These are phyloP conservation scores for Epichloe typhina DNA, from an alignment of 2,329 filamentous ascomycete species.

Conservation along the genomic window DNA sequence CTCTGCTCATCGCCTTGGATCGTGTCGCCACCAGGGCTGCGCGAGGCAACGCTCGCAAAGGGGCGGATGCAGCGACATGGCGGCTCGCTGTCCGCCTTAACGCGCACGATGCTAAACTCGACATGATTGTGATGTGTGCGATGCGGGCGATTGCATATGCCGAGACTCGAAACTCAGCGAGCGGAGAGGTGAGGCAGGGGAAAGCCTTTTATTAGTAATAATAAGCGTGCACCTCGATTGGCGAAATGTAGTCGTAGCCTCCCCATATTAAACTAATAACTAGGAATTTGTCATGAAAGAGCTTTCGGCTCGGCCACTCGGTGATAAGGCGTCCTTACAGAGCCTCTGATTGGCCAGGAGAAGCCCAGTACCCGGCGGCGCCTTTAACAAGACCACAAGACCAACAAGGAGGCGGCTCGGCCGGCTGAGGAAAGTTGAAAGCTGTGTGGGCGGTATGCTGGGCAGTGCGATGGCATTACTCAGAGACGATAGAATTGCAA, in stretches of 20 bases:
- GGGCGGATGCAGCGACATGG: conserved; percentile 26
- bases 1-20: conserved; percentile 30
- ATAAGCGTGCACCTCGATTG: not conserved
- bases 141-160: conserved; percentile 10
- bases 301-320: conserved; percentile 22
- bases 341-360: conserved; percentile 18
- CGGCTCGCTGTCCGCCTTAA: conserved; percentile 59
- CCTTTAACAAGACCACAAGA: not conserved
- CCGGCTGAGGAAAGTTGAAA: not conserved
- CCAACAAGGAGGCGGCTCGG: not conserved
- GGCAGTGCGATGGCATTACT: not conserved
- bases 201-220: not conserved
- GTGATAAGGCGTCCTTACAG: conserved; percentile 20
- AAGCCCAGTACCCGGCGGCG: not conserved
- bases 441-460: not conserved
- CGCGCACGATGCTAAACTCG: conserved; percentile 51
- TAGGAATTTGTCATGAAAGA: conserved; percentile 13
- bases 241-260: no score
- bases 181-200: conserved; percentile 6
- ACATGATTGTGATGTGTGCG: conserved; percentile 32
- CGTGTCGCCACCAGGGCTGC: conserved; percentile 16
- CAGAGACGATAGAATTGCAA: not conserved
- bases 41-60: conserved; percentile 17
- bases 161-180: conserved; percentile 8
- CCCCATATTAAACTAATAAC: no score